Conservation (phyloP, 1,284 basidiomycete genomes). For the Peniophora sp. region DNA sequence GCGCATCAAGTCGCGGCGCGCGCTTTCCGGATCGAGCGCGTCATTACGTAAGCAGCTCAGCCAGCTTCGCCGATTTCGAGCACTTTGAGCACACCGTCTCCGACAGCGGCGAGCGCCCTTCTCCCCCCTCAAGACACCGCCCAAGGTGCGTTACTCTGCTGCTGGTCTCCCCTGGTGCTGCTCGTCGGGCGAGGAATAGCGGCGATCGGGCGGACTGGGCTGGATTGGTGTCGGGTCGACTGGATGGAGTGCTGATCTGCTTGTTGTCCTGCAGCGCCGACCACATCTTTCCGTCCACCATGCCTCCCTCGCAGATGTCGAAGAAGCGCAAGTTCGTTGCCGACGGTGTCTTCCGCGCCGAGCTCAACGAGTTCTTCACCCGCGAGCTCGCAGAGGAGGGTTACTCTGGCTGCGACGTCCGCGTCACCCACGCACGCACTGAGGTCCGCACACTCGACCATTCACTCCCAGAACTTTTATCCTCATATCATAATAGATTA, state of each 20-base stretch:
- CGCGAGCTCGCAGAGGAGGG: constrained; percentile 99
- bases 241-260: background rate
- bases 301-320: constrained; percentile 81
- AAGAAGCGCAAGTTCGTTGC: constrained; percentile 99
- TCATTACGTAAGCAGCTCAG: too few relatives aligned
- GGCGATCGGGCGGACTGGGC: too few relatives aligned
- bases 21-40: constrained; percentile 2
- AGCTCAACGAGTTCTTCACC: constrained; percentile 98
- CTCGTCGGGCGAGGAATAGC: too few relatives aligned
- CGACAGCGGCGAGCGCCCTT: too few relatives aligned
- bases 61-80: too few relatives aligned
- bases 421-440: constrained; percentile 98
- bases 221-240: too few relatives aligned
- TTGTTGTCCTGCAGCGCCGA: background rate
- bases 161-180: too few relatives aligned
- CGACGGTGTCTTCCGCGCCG: constrained; percentile 97
- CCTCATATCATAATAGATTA: constrained; percentile 59
- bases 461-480: background rate
- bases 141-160: too few relatives aligned
- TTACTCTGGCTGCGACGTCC: constrained; percentile 99
- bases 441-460: constrained; percentile 48
- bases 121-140: too few relatives aligned
- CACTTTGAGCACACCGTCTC: too few relatives aligned
- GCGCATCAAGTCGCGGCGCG: constrained; percentile 2
- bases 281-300: constrained; percentile 14